These are phyloP conservation scores for Ustilago loliicola DNA, from an alignment of 1,284 basidiomycete genomes.

Conservation along the genomic window DNA sequence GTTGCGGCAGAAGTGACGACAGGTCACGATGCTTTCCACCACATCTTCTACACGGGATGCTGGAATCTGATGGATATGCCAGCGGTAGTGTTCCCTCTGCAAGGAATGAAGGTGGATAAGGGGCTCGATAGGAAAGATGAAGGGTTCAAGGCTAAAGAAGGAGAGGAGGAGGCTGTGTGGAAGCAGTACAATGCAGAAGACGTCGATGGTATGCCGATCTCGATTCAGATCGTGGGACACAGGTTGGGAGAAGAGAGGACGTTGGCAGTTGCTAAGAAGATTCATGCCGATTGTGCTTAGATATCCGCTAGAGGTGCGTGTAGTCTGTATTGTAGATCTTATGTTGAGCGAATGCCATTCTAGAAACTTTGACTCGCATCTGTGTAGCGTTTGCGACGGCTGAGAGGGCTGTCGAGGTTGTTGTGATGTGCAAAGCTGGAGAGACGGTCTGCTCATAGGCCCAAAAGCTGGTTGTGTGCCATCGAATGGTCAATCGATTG, in stretches of 20 bases:
- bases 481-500: neutral
- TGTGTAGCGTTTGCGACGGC: neutral
- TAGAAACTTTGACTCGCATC: neutral
- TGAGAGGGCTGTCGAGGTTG: neutral
- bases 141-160: slow-evolving; percentile 13
- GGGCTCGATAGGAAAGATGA: slow-evolving; percentile 13
- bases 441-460: neutral
- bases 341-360: neutral
- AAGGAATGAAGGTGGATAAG: slow-evolving; percentile 28
- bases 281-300: slow-evolving; percentile 33
- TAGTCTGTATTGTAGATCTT: neutral
- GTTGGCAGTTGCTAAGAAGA: slow-evolving; percentile 41
- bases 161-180: slow-evolving; percentile 41
- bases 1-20: slow-evolving; percentile 46
- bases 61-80: slow-evolving; percentile 61
- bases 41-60: slow-evolving; percentile 54
- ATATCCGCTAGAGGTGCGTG: neutral
- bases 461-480: neutral
- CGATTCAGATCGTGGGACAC: slow-evolving; percentile 48
- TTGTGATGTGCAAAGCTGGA: neutral
- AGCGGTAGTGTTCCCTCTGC: slow-evolving; percentile 37
- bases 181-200: slow-evolving; percentile 45
- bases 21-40: slow-evolving; percentile 44
- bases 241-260: slow-evolving; percentile 47
- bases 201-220: slow-evolving; percentile 39